Conservation (phyloP, 176 grass and related monocot species). For the Zea mays region DNA sequence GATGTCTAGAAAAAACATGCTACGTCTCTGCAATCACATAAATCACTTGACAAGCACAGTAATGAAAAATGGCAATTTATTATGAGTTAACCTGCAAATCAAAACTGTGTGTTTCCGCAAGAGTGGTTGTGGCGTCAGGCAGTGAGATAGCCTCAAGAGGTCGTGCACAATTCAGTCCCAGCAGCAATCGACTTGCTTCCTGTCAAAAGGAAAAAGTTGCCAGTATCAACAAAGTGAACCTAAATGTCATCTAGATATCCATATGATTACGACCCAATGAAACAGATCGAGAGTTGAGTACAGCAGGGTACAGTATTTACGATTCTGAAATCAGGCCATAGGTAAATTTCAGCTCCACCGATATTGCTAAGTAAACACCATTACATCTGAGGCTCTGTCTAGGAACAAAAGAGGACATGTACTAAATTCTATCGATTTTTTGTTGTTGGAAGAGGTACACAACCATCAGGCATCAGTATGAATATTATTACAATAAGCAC, state of each 20-base stretch:
- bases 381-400: neutral
- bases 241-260: neutral
- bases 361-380: neutral
- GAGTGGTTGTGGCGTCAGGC: constrained; percentile 45
- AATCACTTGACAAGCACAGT: neutral
- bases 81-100: constrained; percentile 71
- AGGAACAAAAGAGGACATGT: neutral
- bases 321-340: neutral
- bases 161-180: constrained; percentile 76
- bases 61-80: neutral
- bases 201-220: constrained; percentile 36
- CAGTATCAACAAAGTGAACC: neutral
- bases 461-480: neutral
- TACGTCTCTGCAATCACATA: neutral
- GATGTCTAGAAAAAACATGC: neutral
- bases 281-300: neutral
- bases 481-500: neutral
- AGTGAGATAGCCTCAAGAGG: constrained; percentile 55
- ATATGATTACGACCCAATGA: neutral
- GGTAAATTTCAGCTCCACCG: too few species aligned
- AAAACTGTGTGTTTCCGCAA: constrained; percentile 59
- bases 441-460: neutral
- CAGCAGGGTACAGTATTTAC: neutral
- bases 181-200: constrained; percentile 75
- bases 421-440: neutral